phyloP scores from a whole-genome alignment of 306 rosid genomes.

The Mucuna pruriens region DNA sequence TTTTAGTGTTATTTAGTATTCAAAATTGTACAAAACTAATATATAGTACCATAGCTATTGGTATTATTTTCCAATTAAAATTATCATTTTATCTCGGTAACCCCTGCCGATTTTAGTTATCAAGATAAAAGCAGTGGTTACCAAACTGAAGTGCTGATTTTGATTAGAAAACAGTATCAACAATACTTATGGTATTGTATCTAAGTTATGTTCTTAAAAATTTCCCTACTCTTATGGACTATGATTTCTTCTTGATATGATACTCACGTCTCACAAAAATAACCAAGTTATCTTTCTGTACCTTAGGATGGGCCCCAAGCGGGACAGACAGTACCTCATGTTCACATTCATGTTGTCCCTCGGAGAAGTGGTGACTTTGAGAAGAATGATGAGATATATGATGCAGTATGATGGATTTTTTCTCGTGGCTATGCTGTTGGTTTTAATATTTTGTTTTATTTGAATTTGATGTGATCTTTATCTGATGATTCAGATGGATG shows the following conservation, averaged over 20 bases:
- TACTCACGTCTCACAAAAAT: constrained; percentile 14
- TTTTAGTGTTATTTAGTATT: neutral
- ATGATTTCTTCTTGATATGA: constrained; percentile 4
- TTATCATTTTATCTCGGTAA: neutral
- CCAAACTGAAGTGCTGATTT: neutral
- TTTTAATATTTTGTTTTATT: neutral
- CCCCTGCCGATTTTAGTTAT: neutral
- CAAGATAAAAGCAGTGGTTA: neutral
- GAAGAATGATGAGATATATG: constrained; percentile 87
- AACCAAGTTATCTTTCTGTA: constrained; percentile 37
- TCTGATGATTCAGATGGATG: constrained; percentile 63
- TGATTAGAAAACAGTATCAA: neutral
- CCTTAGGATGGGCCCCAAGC: constrained; percentile 92
- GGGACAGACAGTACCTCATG: constrained; percentile 93
- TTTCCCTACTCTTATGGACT: constrained; percentile 1
- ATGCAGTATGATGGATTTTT: constrained; percentile 62
- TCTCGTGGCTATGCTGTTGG: constrained; percentile 18
- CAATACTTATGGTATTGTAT: neutral
- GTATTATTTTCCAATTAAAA: neutral
- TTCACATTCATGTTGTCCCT: constrained; percentile 86
- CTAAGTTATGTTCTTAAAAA: neutral
- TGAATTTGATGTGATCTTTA: constrained; percentile 8
- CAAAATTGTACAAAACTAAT: neutral
- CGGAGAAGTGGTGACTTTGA: constrained; percentile 78
- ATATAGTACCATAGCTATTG: neutral